phyloP scores from a whole-genome alignment of 2,329 filamentous ascomycete genomes.

The Cadophora malorum region DNA sequence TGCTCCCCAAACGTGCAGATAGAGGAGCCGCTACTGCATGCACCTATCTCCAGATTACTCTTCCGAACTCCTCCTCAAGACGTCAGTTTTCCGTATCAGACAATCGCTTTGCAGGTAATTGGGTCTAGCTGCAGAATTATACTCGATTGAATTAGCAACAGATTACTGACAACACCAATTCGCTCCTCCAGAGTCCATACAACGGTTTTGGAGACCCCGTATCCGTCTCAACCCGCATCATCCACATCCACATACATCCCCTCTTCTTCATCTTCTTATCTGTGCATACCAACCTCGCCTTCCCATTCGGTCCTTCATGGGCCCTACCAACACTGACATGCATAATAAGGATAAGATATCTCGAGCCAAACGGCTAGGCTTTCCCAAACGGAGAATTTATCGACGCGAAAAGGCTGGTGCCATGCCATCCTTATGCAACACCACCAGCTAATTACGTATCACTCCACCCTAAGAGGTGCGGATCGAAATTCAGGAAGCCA shows the following conservation, averaged over 20 bases:
- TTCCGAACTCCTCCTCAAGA: conserved; percentile 9
- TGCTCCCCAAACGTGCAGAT: conserved; percentile 17
- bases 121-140: background rate
- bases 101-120: background rate
- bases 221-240: conserved; percentile 19
- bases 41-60: conserved; percentile 21
- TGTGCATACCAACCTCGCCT: background rate
- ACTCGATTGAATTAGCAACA: conserved; percentile 8
- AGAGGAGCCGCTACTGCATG: conserved; percentile 22
- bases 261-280: background rate
- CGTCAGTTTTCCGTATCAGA: conserved; percentile 16
- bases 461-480: conserved; percentile 6
- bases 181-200: background rate
- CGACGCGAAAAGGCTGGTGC: background rate
- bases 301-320: conserved; percentile 19
- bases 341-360: background rate
- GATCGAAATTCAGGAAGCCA: background rate
- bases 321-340: background rate
- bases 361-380: background rate
- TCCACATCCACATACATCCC: background rate
- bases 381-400: conserved; percentile 8
- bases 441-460: conserved; percentile 11
- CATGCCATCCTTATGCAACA: background rate
- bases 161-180: conserved; percentile 1
- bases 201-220: background rate